Percentiles rank a stretch among this genome's conserved stretches.
These are phyloP conservation scores for Carallia brachiata DNA, from an alignment of 345 rosid species.

Conservation along the genomic window DNA sequence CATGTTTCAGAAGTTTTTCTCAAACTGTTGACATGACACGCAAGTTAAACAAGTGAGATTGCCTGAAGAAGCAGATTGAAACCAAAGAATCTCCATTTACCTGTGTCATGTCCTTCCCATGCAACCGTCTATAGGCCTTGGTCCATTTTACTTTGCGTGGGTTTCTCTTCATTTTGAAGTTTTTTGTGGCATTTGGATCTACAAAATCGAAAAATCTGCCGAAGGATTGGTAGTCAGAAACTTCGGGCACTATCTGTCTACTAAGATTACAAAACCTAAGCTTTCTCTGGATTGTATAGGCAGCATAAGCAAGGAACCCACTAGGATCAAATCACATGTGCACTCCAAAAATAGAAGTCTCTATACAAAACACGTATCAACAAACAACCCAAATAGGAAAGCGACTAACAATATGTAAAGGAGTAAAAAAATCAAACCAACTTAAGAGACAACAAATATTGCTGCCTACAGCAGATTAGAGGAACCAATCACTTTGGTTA, in stretches of 20 bases:
- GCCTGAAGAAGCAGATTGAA: background rate
- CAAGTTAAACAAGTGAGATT: background rate
- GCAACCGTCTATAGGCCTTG: constrained; percentile 75
- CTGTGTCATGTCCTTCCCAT: constrained; percentile 95
- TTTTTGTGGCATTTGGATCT: constrained; percentile 89
- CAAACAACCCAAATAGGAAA: constrained; percentile 38
- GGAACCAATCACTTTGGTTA: too few relatives aligned
- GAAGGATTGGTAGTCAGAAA: constrained; percentile 2
- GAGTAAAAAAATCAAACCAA: too few relatives aligned
- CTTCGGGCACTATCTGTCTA: background rate
- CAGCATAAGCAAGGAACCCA: constrained; percentile 35
- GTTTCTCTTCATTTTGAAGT: constrained; percentile 97
- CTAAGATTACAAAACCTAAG: too few relatives aligned
- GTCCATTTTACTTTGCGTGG: constrained; percentile 98
- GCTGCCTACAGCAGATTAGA: too few relatives aligned
- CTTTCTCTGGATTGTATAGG: background rate
- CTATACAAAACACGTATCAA: background rate
- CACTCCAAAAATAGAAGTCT: background rate
- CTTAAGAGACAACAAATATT: too few relatives aligned
- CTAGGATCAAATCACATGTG: constrained; percentile 30
- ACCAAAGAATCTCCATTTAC: constrained; percentile 26
- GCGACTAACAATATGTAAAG: too few relatives aligned
- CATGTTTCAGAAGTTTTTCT: background rate
- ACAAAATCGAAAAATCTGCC: constrained; percentile 85
- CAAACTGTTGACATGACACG: too few relatives aligned